These are phyloP conservation scores for Melanogaster broomeanus DNA, from an alignment of 768 basidiomycete genomes.

Conservation along the genomic window DNA sequence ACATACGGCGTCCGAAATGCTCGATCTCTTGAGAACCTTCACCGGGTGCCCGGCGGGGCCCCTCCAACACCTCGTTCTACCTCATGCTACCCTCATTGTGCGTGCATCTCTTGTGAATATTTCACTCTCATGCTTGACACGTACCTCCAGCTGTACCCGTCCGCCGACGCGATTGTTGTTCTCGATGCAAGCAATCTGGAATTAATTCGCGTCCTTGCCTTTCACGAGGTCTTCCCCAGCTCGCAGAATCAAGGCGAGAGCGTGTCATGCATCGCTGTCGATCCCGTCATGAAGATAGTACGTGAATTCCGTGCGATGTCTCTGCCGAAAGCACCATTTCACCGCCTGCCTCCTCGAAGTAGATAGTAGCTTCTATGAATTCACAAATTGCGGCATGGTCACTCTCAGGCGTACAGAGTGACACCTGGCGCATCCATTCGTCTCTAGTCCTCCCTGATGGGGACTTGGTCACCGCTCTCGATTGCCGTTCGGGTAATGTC, in stretches of 20 bases:
- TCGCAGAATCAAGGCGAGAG: conserved; percentile 40
- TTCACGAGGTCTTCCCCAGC: conserved; percentile 82
- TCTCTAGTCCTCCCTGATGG: conserved; percentile 65
- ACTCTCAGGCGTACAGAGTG: conserved; percentile 62
- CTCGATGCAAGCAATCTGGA: conserved; percentile 68
- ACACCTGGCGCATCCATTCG: conserved; percentile 80
- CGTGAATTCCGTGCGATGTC: conserved; percentile 31
- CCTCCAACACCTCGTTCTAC: conserved; percentile 59
- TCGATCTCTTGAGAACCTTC: conserved; percentile 47
- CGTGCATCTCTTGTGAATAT: conserved; percentile 25
- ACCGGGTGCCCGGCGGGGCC: conserved; percentile 53
- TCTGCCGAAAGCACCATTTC: conserved; percentile 6
- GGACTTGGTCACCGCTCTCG: conserved; percentile 58
- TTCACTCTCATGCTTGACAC: conserved; percentile 1
- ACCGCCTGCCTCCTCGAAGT: conserved; percentile 13
- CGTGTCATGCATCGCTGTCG: conserved; percentile 68
- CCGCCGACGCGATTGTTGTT: conserved; percentile 67
- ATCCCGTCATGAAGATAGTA: conserved; percentile 81
- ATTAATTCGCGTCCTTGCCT: conserved; percentile 70
- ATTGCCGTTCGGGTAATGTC: conserved; percentile 70
- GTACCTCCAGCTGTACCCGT: conserved; percentile 62
- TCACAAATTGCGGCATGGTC: conserved; percentile 76
- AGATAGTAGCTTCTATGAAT: conserved; percentile 77
- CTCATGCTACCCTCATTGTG: conserved; percentile 60
- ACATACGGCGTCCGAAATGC: conserved; percentile 40